Base-by-base conservation (phyloP, 257 asterid species). In the Asclepias syriaca region DNA sequence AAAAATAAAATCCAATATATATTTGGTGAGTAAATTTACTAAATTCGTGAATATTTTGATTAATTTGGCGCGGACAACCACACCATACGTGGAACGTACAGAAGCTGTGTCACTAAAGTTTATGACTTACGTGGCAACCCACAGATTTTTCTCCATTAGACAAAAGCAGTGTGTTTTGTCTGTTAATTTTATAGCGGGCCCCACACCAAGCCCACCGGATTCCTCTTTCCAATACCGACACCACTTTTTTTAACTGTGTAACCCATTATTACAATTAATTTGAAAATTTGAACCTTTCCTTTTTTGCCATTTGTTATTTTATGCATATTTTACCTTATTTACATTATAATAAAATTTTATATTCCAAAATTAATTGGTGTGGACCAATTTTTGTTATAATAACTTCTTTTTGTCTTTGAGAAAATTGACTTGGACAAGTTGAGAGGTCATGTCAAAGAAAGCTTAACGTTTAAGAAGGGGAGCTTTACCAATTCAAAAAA, bases 51-150 rank as follows among this genome's bases (percentile, higher is more conserved):
- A 29, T 2, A 29, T 1, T 29, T 29, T 29, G 3, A 4, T 2
- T 2, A 34, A 34, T 34, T 34, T 34, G 39, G 39, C 39, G 39
- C 39, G 39, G 39, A 34, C 39, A 34, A 4, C 39, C 39, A 34
- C 39, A 4, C 1, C 39, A 34, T 82, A 81, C 89, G 90, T 82
- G 90, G 87, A 55, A 75, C 70, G 86, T 37, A 74, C 12, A 0
- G 5, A 60, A 68, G 51, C 80, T 75, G 86, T 43, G 85, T 82
- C 89, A 79, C 48, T 75, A 69, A 46, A 73, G 71, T 37, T 24
- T 73, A 72, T 55, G 4, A 11, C 16, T 53, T 80, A 82, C 87
- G 96, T 86, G 90, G 82, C 80, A 9, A 66, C 79, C 58, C 78
- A 43, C 54, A 19, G 65, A 58, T 65, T 54, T 24, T 45, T 57